Conservation (phyloP, 2,329 filamentous ascomycete genomes). For the Epichloe uncinata region DNA sequence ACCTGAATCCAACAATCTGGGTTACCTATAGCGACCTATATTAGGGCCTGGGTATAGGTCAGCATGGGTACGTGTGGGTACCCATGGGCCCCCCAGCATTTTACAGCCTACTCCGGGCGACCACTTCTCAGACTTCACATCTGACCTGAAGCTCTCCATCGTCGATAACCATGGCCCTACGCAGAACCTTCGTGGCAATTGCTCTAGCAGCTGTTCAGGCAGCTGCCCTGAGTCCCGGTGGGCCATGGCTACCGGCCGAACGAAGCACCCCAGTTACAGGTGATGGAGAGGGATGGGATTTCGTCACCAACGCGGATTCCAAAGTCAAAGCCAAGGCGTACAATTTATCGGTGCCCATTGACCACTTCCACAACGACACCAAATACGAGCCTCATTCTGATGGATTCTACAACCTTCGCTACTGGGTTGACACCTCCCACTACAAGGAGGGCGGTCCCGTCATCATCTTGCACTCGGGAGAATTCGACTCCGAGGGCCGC, state of each 20-base stretch:
- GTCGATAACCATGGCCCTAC: not conserved
- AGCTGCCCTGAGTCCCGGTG: not conserved
- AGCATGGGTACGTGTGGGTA: no score
- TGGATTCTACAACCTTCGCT: slow-evolving; percentile 56
- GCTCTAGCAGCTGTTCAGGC: not conserved
- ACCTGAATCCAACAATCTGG: no score
- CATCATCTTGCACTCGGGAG: slow-evolving; percentile 62
- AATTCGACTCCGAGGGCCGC: slow-evolving; percentile 49
- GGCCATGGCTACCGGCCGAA: not conserved
- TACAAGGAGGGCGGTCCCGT: slow-evolving; percentile 71
- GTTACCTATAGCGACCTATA: no score
- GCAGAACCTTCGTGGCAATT: not conserved
- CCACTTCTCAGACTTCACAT: not conserved
- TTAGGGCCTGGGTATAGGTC: no score
- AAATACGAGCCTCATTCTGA: slow-evolving; percentile 64
- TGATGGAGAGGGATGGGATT: not conserved
- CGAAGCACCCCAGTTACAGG: not conserved
- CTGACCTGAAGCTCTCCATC: not conserved
- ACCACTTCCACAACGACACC: slow-evolving; percentile 74
- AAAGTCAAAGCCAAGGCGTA: slow-evolving; percentile 9
- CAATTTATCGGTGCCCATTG: slow-evolving; percentile 41
- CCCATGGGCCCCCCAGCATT: not conserved
- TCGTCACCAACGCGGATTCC: not conserved
- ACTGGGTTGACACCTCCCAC: slow-evolving; percentile 69
- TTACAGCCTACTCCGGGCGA: accelerated